Evolutionary conservation across 345 rosid species (phyloP).

Genomic region (Salix exigua): DNA sequence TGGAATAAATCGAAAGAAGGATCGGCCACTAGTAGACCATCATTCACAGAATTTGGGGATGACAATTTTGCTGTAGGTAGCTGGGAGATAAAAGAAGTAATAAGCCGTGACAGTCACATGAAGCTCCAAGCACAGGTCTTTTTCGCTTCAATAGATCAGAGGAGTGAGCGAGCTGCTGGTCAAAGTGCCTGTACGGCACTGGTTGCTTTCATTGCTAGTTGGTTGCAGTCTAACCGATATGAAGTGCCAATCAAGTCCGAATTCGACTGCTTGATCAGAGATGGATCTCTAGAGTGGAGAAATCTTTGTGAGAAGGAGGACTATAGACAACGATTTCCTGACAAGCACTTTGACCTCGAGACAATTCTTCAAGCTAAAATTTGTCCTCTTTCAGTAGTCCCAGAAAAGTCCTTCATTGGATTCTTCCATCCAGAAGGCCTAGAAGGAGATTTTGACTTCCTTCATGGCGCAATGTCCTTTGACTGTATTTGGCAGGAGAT

Average conservation of each 20-base stretch:
- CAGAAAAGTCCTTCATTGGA: slow-evolving; percentile 54
- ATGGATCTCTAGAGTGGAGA: slow-evolving; percentile 68
- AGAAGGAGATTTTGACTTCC: slow-evolving; percentile 49
- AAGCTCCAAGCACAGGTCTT: slow-evolving; percentile 55
- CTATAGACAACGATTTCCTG: slow-evolving; percentile 46
- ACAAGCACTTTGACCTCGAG: slow-evolving; percentile 71
- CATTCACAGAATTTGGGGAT: slow-evolving; percentile 56
- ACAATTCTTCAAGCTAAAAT: slow-evolving; percentile 58
- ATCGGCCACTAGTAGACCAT: slow-evolving; percentile 36
- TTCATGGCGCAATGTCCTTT: slow-evolving; percentile 64
- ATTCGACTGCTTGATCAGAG: slow-evolving; percentile 56
- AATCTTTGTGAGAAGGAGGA: slow-evolving; percentile 55
- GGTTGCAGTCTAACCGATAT: slow-evolving; percentile 52
- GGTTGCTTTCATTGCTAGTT: slow-evolving; percentile 58
- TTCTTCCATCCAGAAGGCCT: slow-evolving; percentile 60
- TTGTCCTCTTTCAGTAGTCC: slow-evolving; percentile 36
- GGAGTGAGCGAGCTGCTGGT: slow-evolving; percentile 68
- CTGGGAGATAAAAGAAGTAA: slow-evolving; percentile 59
- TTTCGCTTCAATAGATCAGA: slow-evolving; percentile 67
- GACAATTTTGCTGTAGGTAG: slow-evolving; percentile 54
- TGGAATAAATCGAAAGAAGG: slow-evolving; percentile 40
- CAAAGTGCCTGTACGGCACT: slow-evolving; percentile 74
- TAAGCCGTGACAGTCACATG: slow-evolving; percentile 56
- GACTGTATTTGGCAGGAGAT: slow-evolving; percentile 71
- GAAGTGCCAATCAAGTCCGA: slow-evolving; percentile 59